Conservation (phyloP, 2,329 filamentous ascomycete genomes). For the Trichoderma afroharzianum region DNA sequence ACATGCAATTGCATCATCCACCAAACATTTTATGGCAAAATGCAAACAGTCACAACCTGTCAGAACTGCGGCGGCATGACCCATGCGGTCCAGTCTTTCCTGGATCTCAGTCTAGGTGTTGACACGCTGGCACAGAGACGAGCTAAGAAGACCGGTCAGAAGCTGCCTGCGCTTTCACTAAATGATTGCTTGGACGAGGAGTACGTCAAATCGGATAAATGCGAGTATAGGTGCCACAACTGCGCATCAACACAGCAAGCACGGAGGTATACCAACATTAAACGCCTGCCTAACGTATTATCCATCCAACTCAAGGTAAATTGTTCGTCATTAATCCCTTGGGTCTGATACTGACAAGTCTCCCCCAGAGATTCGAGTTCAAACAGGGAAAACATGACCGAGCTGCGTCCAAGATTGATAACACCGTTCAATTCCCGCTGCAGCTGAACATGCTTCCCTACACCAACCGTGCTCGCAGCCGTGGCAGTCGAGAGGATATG, state of each 20-base stretch:
- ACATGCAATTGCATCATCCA: slow-evolving; percentile 88
- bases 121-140: slow-evolving; percentile 68
- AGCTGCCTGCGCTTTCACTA: slow-evolving; percentile 47
- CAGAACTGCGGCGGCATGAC: slow-evolving; percentile 81
- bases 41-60: slow-evolving; percentile 87
- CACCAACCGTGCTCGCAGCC: slow-evolving; percentile 61
- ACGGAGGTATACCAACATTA: slow-evolving; percentile 78
- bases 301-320: slow-evolving; percentile 87
- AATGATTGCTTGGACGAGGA: slow-evolving; percentile 77
- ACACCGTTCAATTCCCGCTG: slow-evolving; percentile 78
- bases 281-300: slow-evolving; percentile 80
- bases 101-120: slow-evolving; percentile 87
- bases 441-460: slow-evolving; percentile 89
- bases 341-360: not conserved
- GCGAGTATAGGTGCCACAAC: slow-evolving; percentile 80
- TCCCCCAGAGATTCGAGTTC: slow-evolving; percentile 65
- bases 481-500: slow-evolving; percentile 50
- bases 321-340: not conserved
- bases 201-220: slow-evolving; percentile 83
- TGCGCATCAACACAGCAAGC: slow-evolving; percentile 77
- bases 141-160: slow-evolving; percentile 50
- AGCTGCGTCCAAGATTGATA: slow-evolving; percentile 81
- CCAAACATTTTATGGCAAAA: slow-evolving; percentile 88
- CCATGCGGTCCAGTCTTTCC: slow-evolving; percentile 79
- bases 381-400: slow-evolving; percentile 61